These are phyloP conservation scores for Entomortierella parvispora DNA, from an alignment of 192 early-diverging fungal genomes.

Conservation along the genomic window DNA sequence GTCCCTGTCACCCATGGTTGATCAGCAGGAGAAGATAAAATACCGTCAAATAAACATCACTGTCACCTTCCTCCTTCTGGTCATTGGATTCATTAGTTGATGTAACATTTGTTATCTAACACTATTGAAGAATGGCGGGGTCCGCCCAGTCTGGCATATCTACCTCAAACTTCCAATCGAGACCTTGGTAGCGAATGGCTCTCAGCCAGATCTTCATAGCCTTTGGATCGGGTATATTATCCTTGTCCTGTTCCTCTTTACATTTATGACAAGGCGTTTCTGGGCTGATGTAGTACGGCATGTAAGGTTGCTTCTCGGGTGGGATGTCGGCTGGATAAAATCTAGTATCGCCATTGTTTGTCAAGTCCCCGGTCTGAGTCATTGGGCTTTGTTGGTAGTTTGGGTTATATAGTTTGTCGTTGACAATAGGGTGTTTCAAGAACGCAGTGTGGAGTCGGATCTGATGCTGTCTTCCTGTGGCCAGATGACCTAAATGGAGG, in stretches of 20 bases:
- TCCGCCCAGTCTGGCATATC: conserved; percentile 50
- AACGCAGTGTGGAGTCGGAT: conserved; percentile 45
- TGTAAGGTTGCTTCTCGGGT: conserved; percentile 37
- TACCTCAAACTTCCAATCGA: conserved; percentile 45
- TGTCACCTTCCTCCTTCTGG: too few relatives aligned
- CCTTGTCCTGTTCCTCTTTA: conserved; percentile 13
- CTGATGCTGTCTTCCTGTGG: conserved; percentile 45
- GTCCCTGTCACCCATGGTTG: too few relatives aligned
- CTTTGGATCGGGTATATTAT: conserved; percentile 24
- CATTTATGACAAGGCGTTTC: conserved; percentile 46
- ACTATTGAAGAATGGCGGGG: conserved; percentile 15
- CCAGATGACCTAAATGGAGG: conserved; percentile 15
- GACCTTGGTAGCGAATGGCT: conserved; percentile 44
- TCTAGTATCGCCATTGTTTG: conserved; percentile 24
- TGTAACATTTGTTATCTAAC: conserved; percentile 15
- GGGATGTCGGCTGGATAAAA: conserved; percentile 41
- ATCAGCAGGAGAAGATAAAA: too few relatives aligned
- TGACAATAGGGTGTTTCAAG: conserved; percentile 32
- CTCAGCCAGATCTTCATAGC: conserved; percentile 50
- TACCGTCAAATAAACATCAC: too few relatives aligned
- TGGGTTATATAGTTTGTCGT: conserved; percentile 43
- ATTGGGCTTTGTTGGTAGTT: conserved; percentile 6
- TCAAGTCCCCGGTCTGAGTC: neutral
- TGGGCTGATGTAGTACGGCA: conserved; percentile 34
- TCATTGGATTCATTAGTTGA: neutral